Evolutionary conservation across 345 rosid species (phyloP).

Genomic region (Eucalyptus viminalis): DNA sequence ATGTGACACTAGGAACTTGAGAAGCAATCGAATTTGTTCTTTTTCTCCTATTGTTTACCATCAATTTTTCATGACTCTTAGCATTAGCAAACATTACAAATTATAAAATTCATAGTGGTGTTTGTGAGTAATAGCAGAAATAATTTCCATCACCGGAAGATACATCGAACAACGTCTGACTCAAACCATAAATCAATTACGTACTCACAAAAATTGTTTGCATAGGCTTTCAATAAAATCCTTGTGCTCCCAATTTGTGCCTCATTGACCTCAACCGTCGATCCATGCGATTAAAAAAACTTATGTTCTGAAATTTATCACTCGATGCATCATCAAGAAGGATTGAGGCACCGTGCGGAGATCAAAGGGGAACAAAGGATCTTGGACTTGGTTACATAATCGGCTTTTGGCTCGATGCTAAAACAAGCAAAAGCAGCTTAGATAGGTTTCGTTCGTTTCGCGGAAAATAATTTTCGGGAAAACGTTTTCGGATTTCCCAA

Average conservation of each 20-base stretch:
- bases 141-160: neutral
- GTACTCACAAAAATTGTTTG: neutral
- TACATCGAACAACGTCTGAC: fast-evolving
- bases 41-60: neutral
- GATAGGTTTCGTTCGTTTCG: too few species aligned
- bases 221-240: neutral
- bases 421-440: neutral
- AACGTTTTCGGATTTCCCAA: too few species aligned
- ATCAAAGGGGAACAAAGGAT: too few species aligned
- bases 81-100: neutral
- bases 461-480: too few species aligned
- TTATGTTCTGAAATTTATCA: neutral
- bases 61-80: neutral
- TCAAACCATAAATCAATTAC: neutral
- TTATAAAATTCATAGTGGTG: neutral
- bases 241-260: neutral
- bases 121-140: neutral
- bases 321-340: neutral
- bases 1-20: neutral
- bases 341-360: neutral
- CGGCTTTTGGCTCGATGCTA: neutral
- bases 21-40: neutral
- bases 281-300: neutral
- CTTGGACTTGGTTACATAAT: neutral
- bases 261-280: neutral